Conservation (phyloP, 768 basidiomycete species). For the Cantharellus cinnabarinus region DNA sequence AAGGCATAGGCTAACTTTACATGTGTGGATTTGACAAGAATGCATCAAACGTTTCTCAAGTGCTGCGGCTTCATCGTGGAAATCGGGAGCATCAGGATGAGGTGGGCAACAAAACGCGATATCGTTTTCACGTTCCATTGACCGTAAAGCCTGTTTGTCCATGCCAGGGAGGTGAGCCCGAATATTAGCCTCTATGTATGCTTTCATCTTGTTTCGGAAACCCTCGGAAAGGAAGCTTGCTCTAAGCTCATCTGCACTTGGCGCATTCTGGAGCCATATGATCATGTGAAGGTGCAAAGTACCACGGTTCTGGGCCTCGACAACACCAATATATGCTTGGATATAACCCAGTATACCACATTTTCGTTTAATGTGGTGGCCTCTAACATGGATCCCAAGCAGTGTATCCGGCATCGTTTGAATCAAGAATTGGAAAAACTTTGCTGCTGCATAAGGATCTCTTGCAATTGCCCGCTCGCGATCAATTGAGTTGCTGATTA, state of each 20-base stretch:
- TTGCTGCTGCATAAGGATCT: constrained; percentile 24
- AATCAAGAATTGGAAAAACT: constrained; percentile 24
- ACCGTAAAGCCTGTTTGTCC: too few relatives aligned
- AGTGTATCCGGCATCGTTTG: constrained; percentile 15
- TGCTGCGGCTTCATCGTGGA: too few relatives aligned
- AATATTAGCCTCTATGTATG: too few relatives aligned
- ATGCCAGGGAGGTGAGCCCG: too few relatives aligned
- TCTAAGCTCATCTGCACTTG: constrained; percentile 17
- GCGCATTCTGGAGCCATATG: constrained; percentile 20
- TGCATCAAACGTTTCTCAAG: too few relatives aligned
- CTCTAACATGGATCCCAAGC: constrained; percentile 16
- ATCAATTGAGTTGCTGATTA: constrained; percentile 12
- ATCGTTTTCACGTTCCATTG: too few relatives aligned
- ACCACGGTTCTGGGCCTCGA: constrained; percentile 22
- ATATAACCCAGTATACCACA: constrained; percentile 20
- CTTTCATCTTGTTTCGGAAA: constrained; percentile 10
- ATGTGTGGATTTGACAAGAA: too few relatives aligned
- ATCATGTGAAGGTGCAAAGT: constrained; percentile 24
- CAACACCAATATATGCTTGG: constrained; percentile 23
- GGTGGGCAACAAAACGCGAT: too few relatives aligned
- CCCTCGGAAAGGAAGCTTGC: not conserved
- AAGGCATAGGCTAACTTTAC: too few relatives aligned
- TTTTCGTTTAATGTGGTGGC: constrained; percentile 2
- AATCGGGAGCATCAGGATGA: too few relatives aligned
- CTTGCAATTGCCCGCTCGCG: constrained; percentile 16